Evolutionary conservation across 2,329 filamentous ascomycete species (phyloP), one percentile per base, ranked within the genome.

Genomic region (Immersiporthe knoxdaviesiana): DNA sequence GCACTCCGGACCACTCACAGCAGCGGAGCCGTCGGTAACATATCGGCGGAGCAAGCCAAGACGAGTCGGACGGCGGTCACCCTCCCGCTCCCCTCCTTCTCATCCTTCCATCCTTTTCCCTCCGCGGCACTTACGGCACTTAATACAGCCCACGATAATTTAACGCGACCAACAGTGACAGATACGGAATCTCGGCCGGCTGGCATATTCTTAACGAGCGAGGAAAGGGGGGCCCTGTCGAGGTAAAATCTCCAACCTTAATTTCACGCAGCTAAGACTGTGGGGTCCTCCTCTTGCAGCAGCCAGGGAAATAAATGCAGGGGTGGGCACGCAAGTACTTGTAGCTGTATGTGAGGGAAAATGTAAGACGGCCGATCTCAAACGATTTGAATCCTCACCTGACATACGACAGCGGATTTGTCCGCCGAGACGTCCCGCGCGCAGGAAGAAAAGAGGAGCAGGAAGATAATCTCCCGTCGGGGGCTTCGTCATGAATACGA

Each of bases 361-460:
- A 30, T 30, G 39, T 30, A 63, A 44, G 37, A 63, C 41, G 39
- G 61, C 35, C 21, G 10, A 63, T 41, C 37, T 63, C 16, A 35
- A 3, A n/a, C 44, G 44, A 4, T n/a, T n/a, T 44, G 41, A 24
- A 30, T 21, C 21, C 44, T 16, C 61, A 63, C 27, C 61, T 63
- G 62, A 64, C 47, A 21, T 21, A 54, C 47, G 62, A 64, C 30
- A 24, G 32, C 47, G 62, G 62, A 30, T 44, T 32, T 54, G 44
- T 54, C 62, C 44, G 41, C 62, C 41, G 27, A 64, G 21, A 37
- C 62, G 30, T 54, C 44, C 62, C 44, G 62, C 62, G 62, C 62
- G 44, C 24, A 44, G 47, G 62, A 35, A 8, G 35, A 35, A 35
- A 54, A 30, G 52, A 30, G 27, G 52, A 56, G 44, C 44, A 39